Conservation (phyloP, 768 basidiomycete genomes). For the Amanita polypyramis region DNA sequence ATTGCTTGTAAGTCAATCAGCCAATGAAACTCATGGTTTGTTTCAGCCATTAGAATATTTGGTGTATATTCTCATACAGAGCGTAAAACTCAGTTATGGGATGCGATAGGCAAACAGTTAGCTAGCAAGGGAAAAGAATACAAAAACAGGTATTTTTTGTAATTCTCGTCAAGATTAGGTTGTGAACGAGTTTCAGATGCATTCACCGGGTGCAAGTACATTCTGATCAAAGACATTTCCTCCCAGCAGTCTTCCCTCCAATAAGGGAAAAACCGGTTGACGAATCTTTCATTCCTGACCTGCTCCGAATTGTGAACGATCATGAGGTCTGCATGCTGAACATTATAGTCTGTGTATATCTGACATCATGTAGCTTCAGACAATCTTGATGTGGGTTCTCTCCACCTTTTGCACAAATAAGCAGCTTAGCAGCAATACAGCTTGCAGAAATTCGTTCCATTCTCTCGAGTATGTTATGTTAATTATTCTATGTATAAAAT, state of each 20-base stretch:
- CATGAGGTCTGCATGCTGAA: slow-evolving; percentile 31
- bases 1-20: background rate
- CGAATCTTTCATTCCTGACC: slow-evolving; percentile 17
- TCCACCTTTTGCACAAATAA: background rate
- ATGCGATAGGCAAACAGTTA: slow-evolving; percentile 27
- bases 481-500: background rate
- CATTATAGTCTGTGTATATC: background rate
- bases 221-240: slow-evolving; percentile 29
- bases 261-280: slow-evolving; percentile 17
- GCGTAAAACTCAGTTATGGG: slow-evolving; percentile 26
- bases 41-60: slow-evolving; percentile 24
- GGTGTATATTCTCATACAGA: slow-evolving; percentile 31
- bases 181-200: slow-evolving; percentile 25
- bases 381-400: background rate
- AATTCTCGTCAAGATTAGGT: background rate
- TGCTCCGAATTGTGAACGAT: slow-evolving; percentile 28
- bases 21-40: background rate
- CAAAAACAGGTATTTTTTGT: slow-evolving; percentile 27
- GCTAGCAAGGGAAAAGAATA: slow-evolving; percentile 39
- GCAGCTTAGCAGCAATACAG: slow-evolving; percentile 10
- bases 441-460: slow-evolving; percentile 36
- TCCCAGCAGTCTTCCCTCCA: slow-evolving; percentile 43
- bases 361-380: slow-evolving; percentile 3
- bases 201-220: slow-evolving; percentile 26
- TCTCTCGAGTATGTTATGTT: slow-evolving; percentile 24